phyloP scores from a whole-genome alignment of 2,329 filamentous ascomycete genomes.

The Fusarium tupiense region DNA sequence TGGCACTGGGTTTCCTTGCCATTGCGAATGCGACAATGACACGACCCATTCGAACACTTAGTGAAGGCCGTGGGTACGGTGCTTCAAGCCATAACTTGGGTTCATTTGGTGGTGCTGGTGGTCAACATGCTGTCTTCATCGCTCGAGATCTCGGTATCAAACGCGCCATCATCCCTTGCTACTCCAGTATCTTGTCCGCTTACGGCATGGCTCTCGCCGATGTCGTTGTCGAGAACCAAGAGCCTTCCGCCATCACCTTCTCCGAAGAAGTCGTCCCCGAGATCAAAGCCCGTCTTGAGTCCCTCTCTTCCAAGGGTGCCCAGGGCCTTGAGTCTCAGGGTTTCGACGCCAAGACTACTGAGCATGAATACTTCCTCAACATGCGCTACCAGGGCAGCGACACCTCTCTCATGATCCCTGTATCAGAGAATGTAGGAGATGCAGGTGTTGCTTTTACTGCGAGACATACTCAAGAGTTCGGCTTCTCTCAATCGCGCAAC shows the following conservation, averaged over 20 bases:
- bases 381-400: conserved; percentile 57
- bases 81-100: conserved; percentile 41
- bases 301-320: conserved; percentile 34
- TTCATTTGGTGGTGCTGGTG: conserved; percentile 50
- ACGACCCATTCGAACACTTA: conserved; percentile 65
- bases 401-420: conserved; percentile 54
- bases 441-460: conserved; percentile 48
- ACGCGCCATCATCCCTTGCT: conserved; percentile 55
- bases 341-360: conserved; percentile 53
- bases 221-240: conserved; percentile 54
- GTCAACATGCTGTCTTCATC: conserved; percentile 57
- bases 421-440: conserved; percentile 37
- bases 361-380: conserved; percentile 56
- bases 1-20: conserved; percentile 76
- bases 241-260: conserved; percentile 49
- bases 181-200: conserved; percentile 57
- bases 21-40: conserved; percentile 81
- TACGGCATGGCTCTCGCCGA: conserved; percentile 59
- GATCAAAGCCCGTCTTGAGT: conserved; percentile 37
- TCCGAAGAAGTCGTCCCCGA: conserved; percentile 25
- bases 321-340: conserved; percentile 45
- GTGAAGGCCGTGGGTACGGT: conserved; percentile 43
- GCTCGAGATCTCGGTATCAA: conserved; percentile 55
- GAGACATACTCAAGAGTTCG: conserved; percentile 54
- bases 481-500: conserved; percentile 50